These are phyloP conservation scores for Taphrina sp. DNA, from an alignment of 1,139 yeast species.

Conservation along the genomic window DNA sequence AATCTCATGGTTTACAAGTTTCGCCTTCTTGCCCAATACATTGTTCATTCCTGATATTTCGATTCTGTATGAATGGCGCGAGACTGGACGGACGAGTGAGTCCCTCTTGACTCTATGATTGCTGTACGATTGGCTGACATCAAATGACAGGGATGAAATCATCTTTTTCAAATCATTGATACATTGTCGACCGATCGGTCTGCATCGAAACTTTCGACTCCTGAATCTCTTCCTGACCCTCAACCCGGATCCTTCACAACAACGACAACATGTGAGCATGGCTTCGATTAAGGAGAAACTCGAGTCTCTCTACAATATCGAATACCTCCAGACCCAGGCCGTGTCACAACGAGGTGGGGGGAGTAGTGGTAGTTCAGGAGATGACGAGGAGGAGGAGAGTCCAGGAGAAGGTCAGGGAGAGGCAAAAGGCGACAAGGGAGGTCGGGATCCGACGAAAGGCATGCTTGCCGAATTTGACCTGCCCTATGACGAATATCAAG, in stretches of 20 bases:
- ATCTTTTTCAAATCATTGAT: slow-evolving; percentile 11
- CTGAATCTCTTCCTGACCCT: slow-evolving; percentile 21
- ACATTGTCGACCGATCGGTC: slow-evolving; percentile 23
- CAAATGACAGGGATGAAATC: slow-evolving; percentile 15
- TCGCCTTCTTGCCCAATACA: no score
- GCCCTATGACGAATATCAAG: slow-evolving; percentile 20
- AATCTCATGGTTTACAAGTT: not conserved
- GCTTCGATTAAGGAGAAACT: slow-evolving; percentile 6
- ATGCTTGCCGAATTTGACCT: slow-evolving; percentile 8
- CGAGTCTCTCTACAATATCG: slow-evolving; percentile 16
- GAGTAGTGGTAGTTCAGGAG: no score
- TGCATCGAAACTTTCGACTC: slow-evolving; percentile 25
- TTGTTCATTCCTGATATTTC: no score
- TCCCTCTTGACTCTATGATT: not conserved
- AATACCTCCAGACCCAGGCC: slow-evolving; percentile 5
- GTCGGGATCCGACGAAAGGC: no score
- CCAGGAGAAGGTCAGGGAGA: no score
- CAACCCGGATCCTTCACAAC: slow-evolving; percentile 23
- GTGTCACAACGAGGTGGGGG: no score
- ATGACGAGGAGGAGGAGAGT: not conserved
- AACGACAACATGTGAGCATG: slow-evolving; percentile 20
- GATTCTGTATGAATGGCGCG: not conserved
- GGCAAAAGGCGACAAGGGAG: no score
- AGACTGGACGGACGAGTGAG: slow-evolving; percentile 28
- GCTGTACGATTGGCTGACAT: not conserved